These are phyloP conservation scores for Metarhizium robertsii DNA, from an alignment of 2,329 filamentous ascomycete species.

Conservation along the genomic window DNA sequence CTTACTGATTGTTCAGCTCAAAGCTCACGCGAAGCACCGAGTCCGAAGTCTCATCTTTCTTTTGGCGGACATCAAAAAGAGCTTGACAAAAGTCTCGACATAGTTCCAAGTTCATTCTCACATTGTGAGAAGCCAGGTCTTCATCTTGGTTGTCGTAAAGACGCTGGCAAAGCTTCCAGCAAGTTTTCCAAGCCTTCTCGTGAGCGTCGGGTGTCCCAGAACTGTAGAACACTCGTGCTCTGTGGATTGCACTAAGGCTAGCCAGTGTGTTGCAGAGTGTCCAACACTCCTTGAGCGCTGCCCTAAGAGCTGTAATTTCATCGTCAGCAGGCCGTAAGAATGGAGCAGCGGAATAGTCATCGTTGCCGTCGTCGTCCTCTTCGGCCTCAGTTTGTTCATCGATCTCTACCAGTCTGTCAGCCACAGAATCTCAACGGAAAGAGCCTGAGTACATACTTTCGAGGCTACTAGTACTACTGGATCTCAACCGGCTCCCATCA, in stretches of 20 bases:
- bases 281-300: constrained; percentile 83
- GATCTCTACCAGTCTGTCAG: constrained; percentile 35
- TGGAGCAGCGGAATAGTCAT: constrained; percentile 31
- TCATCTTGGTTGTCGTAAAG: constrained; percentile 76
- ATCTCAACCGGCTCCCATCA: constrained; percentile 47
- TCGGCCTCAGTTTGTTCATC: constrained; percentile 44
- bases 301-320: constrained; percentile 60
- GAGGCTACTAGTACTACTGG: constrained; percentile 63
- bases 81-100: constrained; percentile 90
- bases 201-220: constrained; percentile 67
- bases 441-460: constrained; percentile 48
- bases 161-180: constrained; percentile 86
- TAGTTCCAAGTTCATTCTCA: constrained; percentile 69
- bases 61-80: constrained; percentile 75
- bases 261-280: constrained; percentile 86
- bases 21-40: constrained; percentile 88
- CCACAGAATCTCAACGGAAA: not conserved
- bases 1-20: constrained; percentile 83
- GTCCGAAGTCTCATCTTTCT: constrained; percentile 70
- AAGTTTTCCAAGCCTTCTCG: constrained; percentile 86
- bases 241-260: constrained; percentile 73
- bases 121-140: constrained; percentile 53
- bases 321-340: constrained; percentile 37
- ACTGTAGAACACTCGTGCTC: constrained; percentile 68
- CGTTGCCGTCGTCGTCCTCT: constrained; percentile 44